A percentile compares a stretch with the other conserved stretches of the same genome.
These are phyloP conservation scores for Cladosporium sp. DNA, from an alignment of 2,329 filamentous ascomycete species.

Conservation along the genomic window DNA sequence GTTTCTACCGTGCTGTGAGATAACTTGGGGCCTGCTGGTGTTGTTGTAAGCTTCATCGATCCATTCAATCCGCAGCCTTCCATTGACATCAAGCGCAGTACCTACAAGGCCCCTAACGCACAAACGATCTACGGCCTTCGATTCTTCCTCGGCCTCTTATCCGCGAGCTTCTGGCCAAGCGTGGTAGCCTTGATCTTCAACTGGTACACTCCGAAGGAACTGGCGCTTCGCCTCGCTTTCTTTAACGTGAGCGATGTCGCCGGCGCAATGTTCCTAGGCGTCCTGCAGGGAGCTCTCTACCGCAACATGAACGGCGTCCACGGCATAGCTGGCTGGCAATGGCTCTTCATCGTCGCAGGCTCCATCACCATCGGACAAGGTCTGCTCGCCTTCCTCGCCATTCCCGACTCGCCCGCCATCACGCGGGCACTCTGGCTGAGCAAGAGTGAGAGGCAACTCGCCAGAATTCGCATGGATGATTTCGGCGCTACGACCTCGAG, in stretches of 20 bases:
- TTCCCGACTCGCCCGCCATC: slow-evolving; percentile 34
- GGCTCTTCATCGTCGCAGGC: slow-evolving; percentile 14
- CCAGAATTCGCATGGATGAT: background rate
- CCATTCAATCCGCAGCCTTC: too few species aligned
- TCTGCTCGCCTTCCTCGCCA: slow-evolving; percentile 5
- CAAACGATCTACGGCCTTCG: slow-evolving; percentile 3
- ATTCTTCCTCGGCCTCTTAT: slow-evolving; percentile 1
- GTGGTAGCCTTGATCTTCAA: slow-evolving; percentile 41
- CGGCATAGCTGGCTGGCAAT: slow-evolving; percentile 11
- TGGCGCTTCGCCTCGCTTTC: slow-evolving; percentile 36
- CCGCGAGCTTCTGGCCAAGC: slow-evolving; percentile 5
- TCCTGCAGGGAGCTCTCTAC: slow-evolving; percentile 53
- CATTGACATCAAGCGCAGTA: background rate
- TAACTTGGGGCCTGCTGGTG: slow-evolving; percentile 2
- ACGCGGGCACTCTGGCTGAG: slow-evolving; percentile 44
- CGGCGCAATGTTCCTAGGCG: slow-evolving; percentile 45
- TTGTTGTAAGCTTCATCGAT: slow-evolving; percentile 1
- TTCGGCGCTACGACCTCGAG: background rate
- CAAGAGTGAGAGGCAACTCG: background rate
- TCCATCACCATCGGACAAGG: slow-evolving; percentile 8
- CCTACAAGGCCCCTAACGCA: background rate
- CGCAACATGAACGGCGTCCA: slow-evolving; percentile 20
- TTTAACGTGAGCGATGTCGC: slow-evolving; percentile 23
- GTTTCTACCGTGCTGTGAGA: slow-evolving; percentile 2
- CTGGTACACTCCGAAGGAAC: slow-evolving; percentile 41